These are phyloP conservation scores for Cercophora newfieldiana DNA, from an alignment of 495 filamentous ascomycete species.

Conservation along the genomic window DNA sequence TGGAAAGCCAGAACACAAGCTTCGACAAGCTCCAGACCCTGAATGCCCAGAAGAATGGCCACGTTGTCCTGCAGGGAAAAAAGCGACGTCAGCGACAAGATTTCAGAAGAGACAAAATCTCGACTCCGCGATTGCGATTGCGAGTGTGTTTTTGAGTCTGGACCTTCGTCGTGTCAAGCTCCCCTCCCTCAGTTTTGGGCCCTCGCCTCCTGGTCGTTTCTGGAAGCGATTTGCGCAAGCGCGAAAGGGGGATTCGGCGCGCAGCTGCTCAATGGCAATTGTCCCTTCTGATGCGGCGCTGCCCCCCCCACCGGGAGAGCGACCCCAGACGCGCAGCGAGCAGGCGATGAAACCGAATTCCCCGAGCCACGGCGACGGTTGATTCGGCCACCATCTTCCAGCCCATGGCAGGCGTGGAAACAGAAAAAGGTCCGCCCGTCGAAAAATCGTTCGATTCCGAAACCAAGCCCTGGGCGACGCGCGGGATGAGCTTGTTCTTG, in stretches of 20 bases:
- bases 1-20: not conserved
- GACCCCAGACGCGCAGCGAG: not conserved
- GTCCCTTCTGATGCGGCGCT: not conserved
- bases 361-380: not conserved
- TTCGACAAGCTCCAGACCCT: not conserved
- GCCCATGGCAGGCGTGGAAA: not conserved
- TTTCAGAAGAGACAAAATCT: no score
- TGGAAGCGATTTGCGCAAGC: not conserved
- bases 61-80: not conserved
- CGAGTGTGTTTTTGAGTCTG: no score
- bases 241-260: not conserved
- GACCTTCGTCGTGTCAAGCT: no score
- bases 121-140: no score
- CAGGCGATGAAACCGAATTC: not conserved
- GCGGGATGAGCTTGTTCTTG: not conserved
- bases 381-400: not conserved
- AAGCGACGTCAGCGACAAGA: not conserved
- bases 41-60: not conserved
- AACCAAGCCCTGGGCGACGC: conserved; percentile 1
- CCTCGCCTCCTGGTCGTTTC: not conserved
- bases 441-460: conserved; percentile 8
- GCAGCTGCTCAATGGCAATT: no score
- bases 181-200: no score
- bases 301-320: conserved; percentile 5
- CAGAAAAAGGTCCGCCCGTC: not conserved